These are phyloP conservation scores for Xylariaceae sp. DNA, from an alignment of 2,329 filamentous ascomycete genomes.

Conservation along the genomic window DNA sequence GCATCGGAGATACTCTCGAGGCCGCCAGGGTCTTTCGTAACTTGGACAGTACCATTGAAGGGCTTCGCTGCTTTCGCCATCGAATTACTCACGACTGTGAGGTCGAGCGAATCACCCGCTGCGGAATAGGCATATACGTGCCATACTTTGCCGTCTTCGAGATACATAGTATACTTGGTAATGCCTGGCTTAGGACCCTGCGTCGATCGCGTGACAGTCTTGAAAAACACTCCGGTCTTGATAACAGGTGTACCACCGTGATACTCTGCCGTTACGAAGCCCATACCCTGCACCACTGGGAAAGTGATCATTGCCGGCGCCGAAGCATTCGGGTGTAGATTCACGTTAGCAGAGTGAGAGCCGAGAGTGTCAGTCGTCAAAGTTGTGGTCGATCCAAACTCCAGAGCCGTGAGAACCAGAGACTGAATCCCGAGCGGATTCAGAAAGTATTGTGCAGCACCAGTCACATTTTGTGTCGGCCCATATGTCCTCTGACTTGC, in stretches of 20 bases:
- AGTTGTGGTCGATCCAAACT: slow-evolving; percentile 60
- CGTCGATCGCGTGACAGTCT: slow-evolving; percentile 55
- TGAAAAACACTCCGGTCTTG: slow-evolving; percentile 71
- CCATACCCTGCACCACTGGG: slow-evolving; percentile 85
- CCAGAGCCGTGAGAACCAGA: slow-evolving; percentile 71
- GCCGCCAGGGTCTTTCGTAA: slow-evolving; percentile 69
- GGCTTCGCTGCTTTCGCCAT: slow-evolving; percentile 59
- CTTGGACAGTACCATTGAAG: slow-evolving; percentile 77
- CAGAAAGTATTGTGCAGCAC: slow-evolving; percentile 67
- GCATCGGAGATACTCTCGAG: slow-evolving; percentile 70
- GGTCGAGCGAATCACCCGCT: slow-evolving; percentile 57
- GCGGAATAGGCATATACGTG: slow-evolving; percentile 69
- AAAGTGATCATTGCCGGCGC: slow-evolving; percentile 64
- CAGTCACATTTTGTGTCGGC: slow-evolving; percentile 48
- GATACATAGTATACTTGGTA: slow-evolving; percentile 69
- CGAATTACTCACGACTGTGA: slow-evolving; percentile 64
- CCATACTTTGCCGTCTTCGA: slow-evolving; percentile 75
- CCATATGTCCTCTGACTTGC: slow-evolving; percentile 65
- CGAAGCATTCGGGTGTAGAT: slow-evolving; percentile 54
- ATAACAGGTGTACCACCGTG: slow-evolving; percentile 66
- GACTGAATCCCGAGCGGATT: slow-evolving; percentile 82
- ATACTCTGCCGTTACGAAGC: slow-evolving; percentile 77
- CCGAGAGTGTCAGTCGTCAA: slow-evolving; percentile 52
- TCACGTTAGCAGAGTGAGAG: slow-evolving; percentile 62
- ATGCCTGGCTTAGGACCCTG: slow-evolving; percentile 59